Evolutionary conservation across 2,329 filamentous ascomycete genomes (phyloP).

Genomic region (Pestalotiopsis sp.): DNA sequence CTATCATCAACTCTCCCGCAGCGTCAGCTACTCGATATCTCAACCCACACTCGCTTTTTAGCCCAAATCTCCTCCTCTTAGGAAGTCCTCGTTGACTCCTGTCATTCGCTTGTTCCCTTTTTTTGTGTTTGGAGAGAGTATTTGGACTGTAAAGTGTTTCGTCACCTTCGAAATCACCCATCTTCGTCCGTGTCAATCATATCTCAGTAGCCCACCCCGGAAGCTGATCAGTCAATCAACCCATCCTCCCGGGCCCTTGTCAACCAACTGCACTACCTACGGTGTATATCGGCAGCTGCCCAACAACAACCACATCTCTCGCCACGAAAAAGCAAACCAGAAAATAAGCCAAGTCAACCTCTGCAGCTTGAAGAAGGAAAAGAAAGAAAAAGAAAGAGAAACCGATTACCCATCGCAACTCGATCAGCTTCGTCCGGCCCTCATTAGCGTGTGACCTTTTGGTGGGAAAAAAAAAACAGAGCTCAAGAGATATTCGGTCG

Average conservation of each 20-base stretch:
- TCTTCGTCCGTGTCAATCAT: neutral
- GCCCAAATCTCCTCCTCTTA: conserved; percentile 44
- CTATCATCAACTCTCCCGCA: conserved; percentile 37
- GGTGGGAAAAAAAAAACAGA: neutral
- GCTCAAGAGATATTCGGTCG: neutral
- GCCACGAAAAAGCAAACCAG: neutral
- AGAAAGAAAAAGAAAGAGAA: neutral
- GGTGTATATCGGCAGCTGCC: neutral
- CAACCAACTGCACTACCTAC: neutral
- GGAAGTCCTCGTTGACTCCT: conserved; percentile 77
- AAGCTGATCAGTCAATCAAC: neutral
- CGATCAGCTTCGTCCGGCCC: neutral
- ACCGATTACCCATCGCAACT: neutral
- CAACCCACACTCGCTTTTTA: conserved; percentile 53
- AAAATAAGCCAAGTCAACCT: neutral
- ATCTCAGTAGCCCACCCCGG: neutral
- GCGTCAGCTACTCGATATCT: conserved; percentile 39
- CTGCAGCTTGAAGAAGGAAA: neutral
- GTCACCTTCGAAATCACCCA: conserved; percentile 13
- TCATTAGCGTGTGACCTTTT: neutral
- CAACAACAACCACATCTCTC: conserved; percentile 4
- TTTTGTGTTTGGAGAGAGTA: conserved; percentile 48
- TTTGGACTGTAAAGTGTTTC: conserved; percentile 25
- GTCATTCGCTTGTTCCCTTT: conserved; percentile 69
- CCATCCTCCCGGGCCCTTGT: neutral